These are phyloP conservation scores for Poa pratensis DNA, from an alignment of 176 grass and related monocot genomes.

Conservation along the genomic window DNA sequence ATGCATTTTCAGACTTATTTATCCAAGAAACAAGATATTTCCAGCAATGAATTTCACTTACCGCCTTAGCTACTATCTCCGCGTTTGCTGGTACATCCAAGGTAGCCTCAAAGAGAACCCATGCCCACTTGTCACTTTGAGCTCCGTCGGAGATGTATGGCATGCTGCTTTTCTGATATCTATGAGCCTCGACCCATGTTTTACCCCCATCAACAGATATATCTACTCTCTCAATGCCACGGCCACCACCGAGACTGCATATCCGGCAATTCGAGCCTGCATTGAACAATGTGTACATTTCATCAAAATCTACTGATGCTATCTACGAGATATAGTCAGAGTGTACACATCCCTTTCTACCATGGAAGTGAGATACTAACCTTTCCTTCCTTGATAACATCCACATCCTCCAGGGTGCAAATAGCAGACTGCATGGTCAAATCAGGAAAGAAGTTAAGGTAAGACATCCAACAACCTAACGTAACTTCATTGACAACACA, in stretches of 20 bases:
- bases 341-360: not conserved
- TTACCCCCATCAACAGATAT: slow-evolving; percentile 84
- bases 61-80: slow-evolving; percentile 85
- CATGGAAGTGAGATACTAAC: slow-evolving; percentile 45
- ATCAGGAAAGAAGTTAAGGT: slow-evolving; percentile 25
- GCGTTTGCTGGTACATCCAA: slow-evolving; percentile 60
- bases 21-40: not conserved
- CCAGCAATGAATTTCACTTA: slow-evolving; percentile 34
- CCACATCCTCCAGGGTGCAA: slow-evolving; percentile 84
- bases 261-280: slow-evolving; percentile 77
- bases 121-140: slow-evolving; percentile 83
- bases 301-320: slow-evolving; percentile 15
- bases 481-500: slow-evolving; percentile 9
- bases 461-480: slow-evolving; percentile 17
- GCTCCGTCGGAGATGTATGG: slow-evolving; percentile 70
- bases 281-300: not conserved
- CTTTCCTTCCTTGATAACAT: slow-evolving; percentile 68
- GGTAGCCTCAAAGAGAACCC: slow-evolving; percentile 84
- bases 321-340: not conserved
- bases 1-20: slow-evolving; percentile 17
- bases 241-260: slow-evolving; percentile 90
- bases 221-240: slow-evolving; percentile 87
- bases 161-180: slow-evolving; percentile 63
- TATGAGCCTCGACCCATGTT: slow-evolving; percentile 72
- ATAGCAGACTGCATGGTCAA: slow-evolving; percentile 76